Percentiles rank a stretch among this genome's conserved stretches.
These are phyloP conservation scores for Protea cynaroides DNA, from an alignment of 164 flowering plant species.

Conservation along the genomic window DNA sequence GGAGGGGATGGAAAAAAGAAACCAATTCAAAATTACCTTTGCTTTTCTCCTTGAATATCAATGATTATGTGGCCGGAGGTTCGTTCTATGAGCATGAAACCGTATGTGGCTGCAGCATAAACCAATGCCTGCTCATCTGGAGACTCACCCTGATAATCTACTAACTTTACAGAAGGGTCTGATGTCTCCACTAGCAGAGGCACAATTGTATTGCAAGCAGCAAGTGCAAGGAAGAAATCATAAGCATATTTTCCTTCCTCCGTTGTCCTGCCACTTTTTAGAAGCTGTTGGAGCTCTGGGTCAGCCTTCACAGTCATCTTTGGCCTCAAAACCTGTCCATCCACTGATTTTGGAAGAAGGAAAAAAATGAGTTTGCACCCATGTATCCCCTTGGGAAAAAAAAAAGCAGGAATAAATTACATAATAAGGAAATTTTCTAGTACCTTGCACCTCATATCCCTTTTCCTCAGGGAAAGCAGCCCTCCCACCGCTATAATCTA, in stretches of 20 bases:
- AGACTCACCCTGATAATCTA: conserved; percentile 98
- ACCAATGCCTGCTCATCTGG: conserved; percentile 98
- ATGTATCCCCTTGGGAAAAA: not conserved
- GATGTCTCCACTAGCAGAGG: conserved; percentile 59
- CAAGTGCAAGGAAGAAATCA: conserved; percentile 87
- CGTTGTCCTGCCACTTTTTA: conserved; percentile 35
- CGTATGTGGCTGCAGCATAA: conserved; percentile 97
- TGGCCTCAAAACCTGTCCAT: conserved; percentile 60
- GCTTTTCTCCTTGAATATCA: conserved; percentile 34
- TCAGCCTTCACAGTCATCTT: conserved; percentile 77
- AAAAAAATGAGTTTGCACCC: not conserved
- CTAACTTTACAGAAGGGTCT: conserved; percentile 47
- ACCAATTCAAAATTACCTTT: conserved; percentile 18
- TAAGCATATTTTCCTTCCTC: conserved; percentile 42
- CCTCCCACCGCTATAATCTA: conserved; percentile 51
- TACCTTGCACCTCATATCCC: conserved; percentile 55
- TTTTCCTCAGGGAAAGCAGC: conserved; percentile 19
- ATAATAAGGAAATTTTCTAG: not conserved
- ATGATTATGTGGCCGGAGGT: conserved; percentile 91
- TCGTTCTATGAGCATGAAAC: conserved; percentile 83
- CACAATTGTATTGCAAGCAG: conserved; percentile 97
- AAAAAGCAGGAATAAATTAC: not conserved
- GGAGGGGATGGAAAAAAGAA: too few species aligned
- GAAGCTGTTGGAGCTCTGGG: conserved; percentile 42
- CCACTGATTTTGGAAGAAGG: conserved; percentile 34